Conservation (phyloP, 805 yeast species). For the Sugiyamaella americana region DNA sequence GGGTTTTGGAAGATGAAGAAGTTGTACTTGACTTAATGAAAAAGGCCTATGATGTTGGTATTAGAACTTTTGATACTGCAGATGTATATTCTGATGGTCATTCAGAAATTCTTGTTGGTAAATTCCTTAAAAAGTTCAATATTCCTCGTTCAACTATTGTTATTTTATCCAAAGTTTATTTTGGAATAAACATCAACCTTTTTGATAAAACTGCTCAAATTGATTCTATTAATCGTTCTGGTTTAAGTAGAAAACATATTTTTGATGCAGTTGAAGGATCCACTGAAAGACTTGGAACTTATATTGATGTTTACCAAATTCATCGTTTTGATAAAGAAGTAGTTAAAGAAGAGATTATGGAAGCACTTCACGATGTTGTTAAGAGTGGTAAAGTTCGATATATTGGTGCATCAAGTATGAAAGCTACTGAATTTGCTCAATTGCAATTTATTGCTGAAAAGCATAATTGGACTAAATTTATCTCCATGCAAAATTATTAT, state of each 20-base stretch:
- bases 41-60: conserved; percentile 40
- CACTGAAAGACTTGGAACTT: conserved; percentile 41
- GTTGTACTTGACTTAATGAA: conserved; percentile 40
- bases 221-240: conserved; percentile 32
- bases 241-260: conserved; percentile 43
- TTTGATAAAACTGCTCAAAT: conserved; percentile 14
- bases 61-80: conserved; percentile 44
- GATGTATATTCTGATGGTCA: conserved; percentile 41
- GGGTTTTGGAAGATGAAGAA: conserved; percentile 43
- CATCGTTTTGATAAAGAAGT: conserved; percentile 47
- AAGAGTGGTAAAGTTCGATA: conserved; percentile 44
- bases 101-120: conserved; percentile 47
- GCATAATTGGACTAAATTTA: conserved; percentile 51
- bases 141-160: conserved; percentile 51
- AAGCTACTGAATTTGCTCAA: conserved; percentile 44
- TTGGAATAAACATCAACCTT: conserved; percentile 27
- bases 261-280: conserved; percentile 41
- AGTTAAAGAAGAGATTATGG: conserved; percentile 51
- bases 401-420: conserved; percentile 61
- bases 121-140: conserved; percentile 45
- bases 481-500: conserved; percentile 53
- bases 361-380: conserved; percentile 47
- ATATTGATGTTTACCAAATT: conserved; percentile 48
- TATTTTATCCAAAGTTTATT: conserved; percentile 45
- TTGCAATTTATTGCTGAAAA: conserved; percentile 51